phyloP scores from a whole-genome alignment of 2,329 filamentous ascomycete species.

The Fusarium sp. region DNA sequence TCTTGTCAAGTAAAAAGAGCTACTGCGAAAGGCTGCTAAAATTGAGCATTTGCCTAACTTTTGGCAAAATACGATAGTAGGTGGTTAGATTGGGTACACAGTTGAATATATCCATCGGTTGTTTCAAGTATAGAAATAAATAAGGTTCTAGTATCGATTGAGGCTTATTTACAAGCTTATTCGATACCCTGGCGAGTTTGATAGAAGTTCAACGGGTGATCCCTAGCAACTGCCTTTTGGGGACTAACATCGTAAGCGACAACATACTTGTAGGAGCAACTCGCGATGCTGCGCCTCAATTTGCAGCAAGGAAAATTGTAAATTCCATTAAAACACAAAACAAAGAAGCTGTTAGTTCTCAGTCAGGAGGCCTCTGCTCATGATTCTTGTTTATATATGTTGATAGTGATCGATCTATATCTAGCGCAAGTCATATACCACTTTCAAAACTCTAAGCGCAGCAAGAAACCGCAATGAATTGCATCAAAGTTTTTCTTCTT shows the following conservation, averaged over 20 bases:
- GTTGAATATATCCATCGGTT: too few species aligned
- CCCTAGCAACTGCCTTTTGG: not conserved
- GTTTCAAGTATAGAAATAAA: too few species aligned
- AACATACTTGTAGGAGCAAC: too few species aligned
- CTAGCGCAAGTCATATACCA: not conserved
- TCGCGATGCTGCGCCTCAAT: not conserved
- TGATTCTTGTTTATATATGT: not conserved
- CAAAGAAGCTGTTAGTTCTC: not conserved
- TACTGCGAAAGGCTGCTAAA: too few species aligned
- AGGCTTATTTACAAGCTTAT: not conserved
- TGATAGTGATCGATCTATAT: not conserved
- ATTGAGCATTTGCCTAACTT: too few species aligned
- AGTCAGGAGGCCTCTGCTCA: not conserved
- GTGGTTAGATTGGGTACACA: too few species aligned
- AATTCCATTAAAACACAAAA: not conserved
- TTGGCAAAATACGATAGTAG: too few species aligned
- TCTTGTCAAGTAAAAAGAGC: too few species aligned
- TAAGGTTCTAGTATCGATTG: too few species aligned
- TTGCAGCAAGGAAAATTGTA: not conserved
- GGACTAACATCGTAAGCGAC: not conserved
- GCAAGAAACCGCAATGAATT: not conserved
- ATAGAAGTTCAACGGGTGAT: not conserved
- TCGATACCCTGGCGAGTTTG: not conserved
- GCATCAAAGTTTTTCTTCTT: not conserved
- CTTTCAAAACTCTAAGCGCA: not conserved